phyloP scores from a whole-genome alignment of 306 rosid genomes.

The Boehmeria nivea region DNA sequence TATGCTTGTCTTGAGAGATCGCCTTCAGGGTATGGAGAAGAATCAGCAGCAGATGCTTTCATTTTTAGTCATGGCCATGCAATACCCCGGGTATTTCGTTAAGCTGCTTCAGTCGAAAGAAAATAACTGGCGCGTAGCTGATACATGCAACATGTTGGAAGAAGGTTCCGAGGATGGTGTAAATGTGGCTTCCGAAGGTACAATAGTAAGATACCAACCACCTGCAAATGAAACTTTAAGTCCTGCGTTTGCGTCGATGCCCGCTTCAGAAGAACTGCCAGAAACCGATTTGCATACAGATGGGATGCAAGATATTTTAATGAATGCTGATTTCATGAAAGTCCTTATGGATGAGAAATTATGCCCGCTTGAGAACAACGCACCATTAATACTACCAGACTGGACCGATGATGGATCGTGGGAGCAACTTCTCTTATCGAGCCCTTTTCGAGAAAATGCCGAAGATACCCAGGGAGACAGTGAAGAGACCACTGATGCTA shows the following conservation, averaged over 20 bases:
- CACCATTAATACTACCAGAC: slow-evolving; percentile 60
- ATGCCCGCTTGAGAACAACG: slow-evolving; percentile 45
- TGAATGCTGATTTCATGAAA: slow-evolving; percentile 73
- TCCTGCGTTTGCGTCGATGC: slow-evolving; percentile 28
- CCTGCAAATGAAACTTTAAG: slow-evolving; percentile 41
- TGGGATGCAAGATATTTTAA: slow-evolving; percentile 49
- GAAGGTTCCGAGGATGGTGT: slow-evolving; percentile 29
- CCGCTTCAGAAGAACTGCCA: slow-evolving; percentile 26
- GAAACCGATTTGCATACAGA: slow-evolving; percentile 41
- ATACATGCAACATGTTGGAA: slow-evolving; percentile 45
- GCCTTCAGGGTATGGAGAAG: slow-evolving; percentile 83
- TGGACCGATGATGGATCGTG: slow-evolving; percentile 54
- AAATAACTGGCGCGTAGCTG: slow-evolving; percentile 65
- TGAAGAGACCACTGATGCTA: slow-evolving; percentile 25
- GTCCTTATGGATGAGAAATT: slow-evolving; percentile 67
- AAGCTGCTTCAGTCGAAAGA: slow-evolving; percentile 82
- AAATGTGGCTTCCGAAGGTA: slow-evolving; percentile 45
- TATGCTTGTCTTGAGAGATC: slow-evolving; percentile 55
- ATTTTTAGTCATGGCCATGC: slow-evolving; percentile 91
- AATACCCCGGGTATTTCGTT: slow-evolving; percentile 71
- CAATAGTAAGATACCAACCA: slow-evolving; percentile 60
- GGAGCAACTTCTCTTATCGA: slow-evolving; percentile 63
- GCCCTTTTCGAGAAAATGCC: slow-evolving; percentile 34
- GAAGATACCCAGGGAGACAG: slow-evolving; percentile 37
- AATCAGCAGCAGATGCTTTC: slow-evolving; percentile 95